Percentiles rank a stretch among this genome's conserved stretches.
These are phyloP conservation scores for Debaryomyces fabryi DNA, from an alignment of 1,139 yeast genomes.

Conservation along the genomic window DNA sequence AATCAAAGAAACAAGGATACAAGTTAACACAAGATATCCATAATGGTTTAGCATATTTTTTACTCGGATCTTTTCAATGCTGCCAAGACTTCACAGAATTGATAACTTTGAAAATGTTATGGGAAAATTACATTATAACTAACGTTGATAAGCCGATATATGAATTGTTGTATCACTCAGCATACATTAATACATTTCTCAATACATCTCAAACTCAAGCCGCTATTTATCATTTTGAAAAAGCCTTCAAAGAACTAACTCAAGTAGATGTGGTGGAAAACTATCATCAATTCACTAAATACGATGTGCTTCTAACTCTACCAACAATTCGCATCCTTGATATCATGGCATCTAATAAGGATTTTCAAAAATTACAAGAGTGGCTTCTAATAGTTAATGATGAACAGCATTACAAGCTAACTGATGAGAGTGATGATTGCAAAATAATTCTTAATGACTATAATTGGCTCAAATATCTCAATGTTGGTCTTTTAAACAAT, in stretches of 20 bases:
- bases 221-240: constrained; percentile 26
- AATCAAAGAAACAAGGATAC: constrained; percentile 14
- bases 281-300: not conserved
- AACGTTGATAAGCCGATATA: constrained; percentile 10
- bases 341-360: constrained; percentile 18
- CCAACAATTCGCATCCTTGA: constrained; percentile 21
- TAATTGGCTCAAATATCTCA: constrained; percentile 28
- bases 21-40: constrained; percentile 14
- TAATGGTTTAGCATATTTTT: constrained; percentile 11
- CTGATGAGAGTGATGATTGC: not conserved
- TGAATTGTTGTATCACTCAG: constrained; percentile 25
- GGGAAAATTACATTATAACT: constrained; percentile 20
- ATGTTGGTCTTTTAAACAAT: constrained; percentile 25
- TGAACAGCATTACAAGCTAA: not conserved
- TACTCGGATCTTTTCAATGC: constrained; percentile 15
- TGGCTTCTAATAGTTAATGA: constrained; percentile 17
- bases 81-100: constrained; percentile 22
- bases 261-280: not conserved
- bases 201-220: constrained; percentile 27
- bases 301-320: constrained; percentile 11
- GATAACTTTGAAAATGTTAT: constrained; percentile 22
- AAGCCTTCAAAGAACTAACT: constrained; percentile 10
- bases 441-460: constrained; percentile 12
- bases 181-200: constrained; percentile 27
- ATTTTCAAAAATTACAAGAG: constrained; percentile 22